These are phyloP conservation scores for Termitomyces bulborhizus DNA, from an alignment of 768 basidiomycete genomes.

Conservation along the genomic window DNA sequence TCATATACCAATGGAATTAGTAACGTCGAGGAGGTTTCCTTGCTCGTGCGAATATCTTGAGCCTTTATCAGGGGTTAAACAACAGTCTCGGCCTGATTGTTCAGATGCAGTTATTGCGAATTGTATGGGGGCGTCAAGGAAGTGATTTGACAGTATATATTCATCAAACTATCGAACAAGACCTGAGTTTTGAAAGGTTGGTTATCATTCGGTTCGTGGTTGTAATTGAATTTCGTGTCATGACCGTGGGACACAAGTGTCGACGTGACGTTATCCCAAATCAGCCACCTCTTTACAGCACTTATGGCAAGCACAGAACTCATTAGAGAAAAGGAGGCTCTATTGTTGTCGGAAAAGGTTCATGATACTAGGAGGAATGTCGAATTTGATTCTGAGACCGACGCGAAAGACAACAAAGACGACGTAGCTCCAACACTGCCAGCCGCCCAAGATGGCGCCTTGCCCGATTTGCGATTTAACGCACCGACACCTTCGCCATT, in stretches of 20 bases:
- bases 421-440: background rate
- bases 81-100: background rate
- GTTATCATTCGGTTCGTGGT: too few species aligned
- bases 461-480: slow-evolving; percentile 27
- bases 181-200: too few species aligned
- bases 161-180: background rate
- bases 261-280: too few species aligned
- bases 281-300: background rate
- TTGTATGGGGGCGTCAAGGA: background rate
- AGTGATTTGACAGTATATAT: too few species aligned
- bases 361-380: background rate
- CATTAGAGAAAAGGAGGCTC: slow-evolving; percentile 3
- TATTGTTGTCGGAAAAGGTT: background rate
- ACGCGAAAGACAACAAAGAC: background rate
- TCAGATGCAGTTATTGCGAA: background rate
- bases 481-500: slow-evolving; percentile 34
- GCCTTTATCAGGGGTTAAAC: too few species aligned
- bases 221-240: too few species aligned
- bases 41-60: too few species aligned
- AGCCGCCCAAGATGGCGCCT: background rate
- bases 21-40: background rate
- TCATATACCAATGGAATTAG: background rate
- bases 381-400: background rate
- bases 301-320: background rate
- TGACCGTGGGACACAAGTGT: background rate